Conservation (phyloP, 1,284 basidiomycete species). For the Porodaedalea pini region DNA sequence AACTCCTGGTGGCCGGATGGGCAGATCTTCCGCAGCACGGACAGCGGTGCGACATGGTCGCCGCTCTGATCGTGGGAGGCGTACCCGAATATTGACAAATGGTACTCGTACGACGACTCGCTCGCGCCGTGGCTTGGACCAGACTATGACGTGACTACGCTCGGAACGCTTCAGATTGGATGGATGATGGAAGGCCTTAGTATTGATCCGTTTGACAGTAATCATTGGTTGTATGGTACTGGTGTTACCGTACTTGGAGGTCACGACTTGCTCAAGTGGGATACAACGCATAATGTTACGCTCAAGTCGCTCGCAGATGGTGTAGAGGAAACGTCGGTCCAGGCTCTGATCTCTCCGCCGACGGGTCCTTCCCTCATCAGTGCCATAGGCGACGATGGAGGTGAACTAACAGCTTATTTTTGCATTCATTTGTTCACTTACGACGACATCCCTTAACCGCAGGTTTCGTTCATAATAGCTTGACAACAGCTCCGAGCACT, state of each 20-base stretch:
- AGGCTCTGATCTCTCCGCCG: conserved; percentile 51
- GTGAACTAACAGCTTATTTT: too few relatives aligned
- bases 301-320: conserved; percentile 59
- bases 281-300: conserved; percentile 54
- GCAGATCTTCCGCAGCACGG: conserved; percentile 59
- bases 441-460: too few relatives aligned
- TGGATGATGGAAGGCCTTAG: conserved; percentile 46
- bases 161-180: conserved; percentile 35
- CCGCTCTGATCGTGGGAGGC: conserved; percentile 41
- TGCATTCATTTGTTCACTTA: too few relatives aligned
- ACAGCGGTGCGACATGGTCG: conserved; percentile 54
- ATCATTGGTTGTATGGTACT: conserved; percentile 67
- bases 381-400: conserved; percentile 48
- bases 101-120: conserved; percentile 50
- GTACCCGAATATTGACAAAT: conserved; percentile 49
- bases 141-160: conserved; percentile 39
- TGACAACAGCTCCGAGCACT: conserved; percentile 42
- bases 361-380: conserved; percentile 49
- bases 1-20: conserved; percentile 60
- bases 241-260: conserved; percentile 59
- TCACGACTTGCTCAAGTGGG: conserved; percentile 54
- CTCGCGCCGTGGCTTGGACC: conserved; percentile 58
- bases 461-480: conserved; percentile 51
- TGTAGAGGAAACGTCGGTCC: conserved; percentile 58
- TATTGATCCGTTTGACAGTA: conserved; percentile 61